phyloP scores from a whole-genome alignment of 345 rosid species.

The Fremontodendron californicum region DNA sequence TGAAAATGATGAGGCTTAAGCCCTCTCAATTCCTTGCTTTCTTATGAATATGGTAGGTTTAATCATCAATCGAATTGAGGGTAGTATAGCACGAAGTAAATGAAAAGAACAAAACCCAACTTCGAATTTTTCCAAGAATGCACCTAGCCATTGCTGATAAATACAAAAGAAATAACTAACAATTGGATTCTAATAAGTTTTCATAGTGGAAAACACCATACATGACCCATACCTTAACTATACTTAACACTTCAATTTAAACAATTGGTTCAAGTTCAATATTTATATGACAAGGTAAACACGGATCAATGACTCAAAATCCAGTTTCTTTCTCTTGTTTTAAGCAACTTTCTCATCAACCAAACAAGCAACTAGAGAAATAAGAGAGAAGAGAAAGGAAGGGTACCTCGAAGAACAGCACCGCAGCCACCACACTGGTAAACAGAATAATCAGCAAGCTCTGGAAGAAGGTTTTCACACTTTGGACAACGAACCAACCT shows the following conservation, averaged over 20 bases:
- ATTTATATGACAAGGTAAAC: neutral
- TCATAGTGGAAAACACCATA: neutral
- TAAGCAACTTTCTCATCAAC: slow-evolving; percentile 7
- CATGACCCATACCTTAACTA: neutral
- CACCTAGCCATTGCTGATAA: neutral
- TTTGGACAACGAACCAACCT: slow-evolving; percentile 89
- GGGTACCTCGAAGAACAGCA: slow-evolving; percentile 82
- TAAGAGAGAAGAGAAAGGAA: neutral
- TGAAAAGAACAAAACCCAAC: neutral
- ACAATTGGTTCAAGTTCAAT: neutral
- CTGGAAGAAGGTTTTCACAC: slow-evolving; percentile 78
- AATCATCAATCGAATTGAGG: neutral
- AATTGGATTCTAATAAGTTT: neutral
- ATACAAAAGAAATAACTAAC: neutral
- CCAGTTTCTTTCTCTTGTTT: neutral
- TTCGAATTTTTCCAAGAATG: neutral
- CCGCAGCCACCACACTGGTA: slow-evolving; percentile 95
- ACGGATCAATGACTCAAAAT: neutral
- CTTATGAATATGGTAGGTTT: neutral
- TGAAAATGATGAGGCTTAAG: neutral
- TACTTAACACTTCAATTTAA: neutral
- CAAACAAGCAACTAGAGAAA: slow-evolving; percentile 10
- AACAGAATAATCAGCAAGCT: slow-evolving; percentile 68
- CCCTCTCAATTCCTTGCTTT: neutral
- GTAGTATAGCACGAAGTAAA: neutral